Base-by-base conservation (phyloP, 768 basidiomycete species). In the Calocybe cyanea region DNA sequence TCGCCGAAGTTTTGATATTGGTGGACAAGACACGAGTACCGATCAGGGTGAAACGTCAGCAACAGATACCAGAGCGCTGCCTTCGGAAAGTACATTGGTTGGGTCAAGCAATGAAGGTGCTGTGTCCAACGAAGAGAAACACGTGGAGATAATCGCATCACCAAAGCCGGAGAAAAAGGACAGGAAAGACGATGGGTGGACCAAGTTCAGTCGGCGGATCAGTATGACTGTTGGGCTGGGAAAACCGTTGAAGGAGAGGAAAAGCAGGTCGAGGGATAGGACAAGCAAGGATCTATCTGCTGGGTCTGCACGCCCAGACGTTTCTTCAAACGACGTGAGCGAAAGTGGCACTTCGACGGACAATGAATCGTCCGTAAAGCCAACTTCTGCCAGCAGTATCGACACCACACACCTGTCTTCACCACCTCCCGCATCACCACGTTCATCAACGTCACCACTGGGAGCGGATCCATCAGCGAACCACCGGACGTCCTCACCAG, bases 131-230 rank as follows among this genome's bases (percentile, higher is more conserved):
- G 64, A 69, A 8, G 63, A 57, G 17, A 67, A 56, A 49, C 71
- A 63, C 36, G 55, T 70, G 17, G 71, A 68, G 44, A 66, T 71
- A 42, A 49, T 56, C 11, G 67, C 68, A 3, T 55, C 59, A 0
- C 58, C 58, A 18, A 69, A 68, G 45, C 44, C 47, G 1, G 68
- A 63, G 31, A 65, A 62, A 46, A 68, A 68, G 51, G 57, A 62
- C 30, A 65, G 62, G 50, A 59, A 56, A 21, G 58, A 58, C 19
- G 76, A 75, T 46, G 63, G 67, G 21, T 87, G 85, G 85, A 67
- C 74, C n/a, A 83, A 78, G 58, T 53, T 87, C 32, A 75, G 84
- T 10, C 68, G 81, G 54, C 68, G 85, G 48, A 73, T 87, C 44
- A 85, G 80, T 54, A 63, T 80, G 50, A 71, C 74, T 4, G 75